phyloP scores from a whole-genome alignment of 768 basidiomycete species.

The Lyophyllum atratum region DNA sequence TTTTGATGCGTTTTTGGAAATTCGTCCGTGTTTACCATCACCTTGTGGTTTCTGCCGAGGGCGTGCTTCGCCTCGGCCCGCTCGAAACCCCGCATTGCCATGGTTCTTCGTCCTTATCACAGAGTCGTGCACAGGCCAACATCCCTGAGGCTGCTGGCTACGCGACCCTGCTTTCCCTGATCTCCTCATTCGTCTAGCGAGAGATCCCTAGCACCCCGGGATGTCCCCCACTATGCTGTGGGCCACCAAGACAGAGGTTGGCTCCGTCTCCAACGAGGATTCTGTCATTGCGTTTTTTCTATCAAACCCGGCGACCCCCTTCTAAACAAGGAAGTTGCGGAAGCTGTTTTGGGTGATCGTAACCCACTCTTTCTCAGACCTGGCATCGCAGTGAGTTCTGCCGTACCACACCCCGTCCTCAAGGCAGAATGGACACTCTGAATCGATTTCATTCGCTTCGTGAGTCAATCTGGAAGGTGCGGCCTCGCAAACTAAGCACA shows the following conservation, averaged over 20 bases:
- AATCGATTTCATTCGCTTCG: conserved; percentile 29
- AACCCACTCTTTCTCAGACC: conserved; percentile 26
- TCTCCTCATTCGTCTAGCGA: background rate
- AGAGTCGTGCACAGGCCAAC: background rate
- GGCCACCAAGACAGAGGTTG: conserved; percentile 23
- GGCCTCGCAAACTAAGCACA: conserved; percentile 31
- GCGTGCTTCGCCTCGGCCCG: background rate
- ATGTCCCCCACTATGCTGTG: conserved; percentile 3
- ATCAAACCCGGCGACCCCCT: conserved; percentile 18
- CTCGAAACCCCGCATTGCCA: background rate
- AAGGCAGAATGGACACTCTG: conserved; percentile 12
- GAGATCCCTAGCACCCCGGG: background rate
- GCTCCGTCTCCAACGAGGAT: background rate
- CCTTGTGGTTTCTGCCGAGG: background rate
- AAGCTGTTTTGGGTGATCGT: conserved; percentile 32
- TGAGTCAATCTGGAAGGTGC: conserved; percentile 38
- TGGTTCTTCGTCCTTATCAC: background rate
- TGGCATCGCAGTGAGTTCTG: conserved; percentile 30
- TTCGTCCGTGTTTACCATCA: background rate
- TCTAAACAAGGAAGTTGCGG: conserved; percentile 28
- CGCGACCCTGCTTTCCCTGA: background rate
- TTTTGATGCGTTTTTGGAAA: background rate
- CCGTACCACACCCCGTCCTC: conserved; percentile 17
- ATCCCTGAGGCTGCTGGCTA: background rate
- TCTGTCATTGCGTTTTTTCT: conserved; percentile 28